These are phyloP conservation scores for Ophiostoma triangulosporum DNA, from an alignment of 2,329 filamentous ascomycete genomes.

Conservation along the genomic window DNA sequence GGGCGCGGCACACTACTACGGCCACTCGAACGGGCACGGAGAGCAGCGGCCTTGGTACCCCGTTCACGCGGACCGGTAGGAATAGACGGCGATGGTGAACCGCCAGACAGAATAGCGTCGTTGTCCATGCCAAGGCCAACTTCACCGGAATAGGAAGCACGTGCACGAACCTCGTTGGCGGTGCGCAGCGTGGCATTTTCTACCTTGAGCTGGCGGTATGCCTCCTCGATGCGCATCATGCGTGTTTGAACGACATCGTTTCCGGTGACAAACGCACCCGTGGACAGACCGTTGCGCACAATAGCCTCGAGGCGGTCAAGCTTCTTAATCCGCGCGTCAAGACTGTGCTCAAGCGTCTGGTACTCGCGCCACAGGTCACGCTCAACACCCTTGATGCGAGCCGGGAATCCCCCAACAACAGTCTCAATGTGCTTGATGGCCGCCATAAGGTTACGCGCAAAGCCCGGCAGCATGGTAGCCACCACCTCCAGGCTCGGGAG, in stretches of 20 bases:
- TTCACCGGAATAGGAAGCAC: slow-evolving; percentile 28
- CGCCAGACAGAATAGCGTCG: slow-evolving; percentile 20
- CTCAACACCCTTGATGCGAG: slow-evolving; percentile 73
- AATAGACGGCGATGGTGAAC: slow-evolving; percentile 39
- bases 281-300: slow-evolving; percentile 50
- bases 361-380: slow-evolving; percentile 86
- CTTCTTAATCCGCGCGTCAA: slow-evolving; percentile 69
- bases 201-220: slow-evolving; percentile 49
- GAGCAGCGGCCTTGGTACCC: slow-evolving; percentile 12
- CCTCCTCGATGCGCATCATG: slow-evolving; percentile 43
- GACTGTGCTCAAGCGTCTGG: slow-evolving; percentile 65
- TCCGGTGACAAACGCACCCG: slow-evolving; percentile 27
- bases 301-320: slow-evolving; percentile 76
- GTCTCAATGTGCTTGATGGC: slow-evolving; percentile 80
- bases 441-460: slow-evolving; percentile 76
- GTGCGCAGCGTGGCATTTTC: slow-evolving; percentile 57
- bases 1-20: slow-evolving; percentile 14
- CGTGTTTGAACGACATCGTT: slow-evolving; percentile 19
- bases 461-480: slow-evolving; percentile 70
- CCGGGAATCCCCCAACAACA: slow-evolving; percentile 64
- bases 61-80: slow-evolving; percentile 40
- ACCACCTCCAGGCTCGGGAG: slow-evolving; percentile 77
- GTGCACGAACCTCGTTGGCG: slow-evolving; percentile 43
- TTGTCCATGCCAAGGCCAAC: slow-evolving; percentile 17
- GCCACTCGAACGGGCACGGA: slow-evolving; percentile 13